Conservation (phyloP, 352 stramenopile genomes). For the Phytophthora chlamydospora region DNA sequence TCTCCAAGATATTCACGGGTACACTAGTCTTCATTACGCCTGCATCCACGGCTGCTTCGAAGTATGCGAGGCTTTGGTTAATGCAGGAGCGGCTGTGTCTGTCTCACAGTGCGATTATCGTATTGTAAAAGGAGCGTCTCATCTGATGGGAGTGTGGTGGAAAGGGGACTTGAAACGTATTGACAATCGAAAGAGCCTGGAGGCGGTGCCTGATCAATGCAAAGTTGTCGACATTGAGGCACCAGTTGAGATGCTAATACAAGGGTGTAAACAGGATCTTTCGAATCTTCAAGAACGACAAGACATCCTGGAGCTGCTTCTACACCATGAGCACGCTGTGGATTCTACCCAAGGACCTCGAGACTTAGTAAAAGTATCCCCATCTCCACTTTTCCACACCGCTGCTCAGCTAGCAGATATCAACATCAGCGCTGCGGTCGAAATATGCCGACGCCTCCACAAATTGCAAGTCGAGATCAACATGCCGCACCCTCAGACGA, state of each 20-base stretch:
- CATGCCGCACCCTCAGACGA: constrained; percentile 37
- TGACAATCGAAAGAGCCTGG: constrained; percentile 10
- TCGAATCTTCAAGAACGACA: constrained; percentile 26
- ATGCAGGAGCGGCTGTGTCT: constrained; percentile 31
- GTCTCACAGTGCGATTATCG: constrained; percentile 40
- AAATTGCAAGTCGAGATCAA: constrained; percentile 59
- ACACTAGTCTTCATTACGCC: constrained; percentile 64
- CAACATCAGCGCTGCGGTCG: constrained; percentile 60
- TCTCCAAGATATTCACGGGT: constrained; percentile 55
- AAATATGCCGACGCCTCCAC: constrained; percentile 53
- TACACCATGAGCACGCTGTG: constrained; percentile 2
- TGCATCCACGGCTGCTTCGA: constrained; percentile 41
- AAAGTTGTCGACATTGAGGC: constrained; percentile 20
- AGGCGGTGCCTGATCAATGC: constrained; percentile 6
- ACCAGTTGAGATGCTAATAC: constrained; percentile 27
- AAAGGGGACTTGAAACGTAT: constrained; percentile 31
- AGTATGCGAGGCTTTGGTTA: constrained; percentile 39
- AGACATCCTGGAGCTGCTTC: constrained; percentile 26
- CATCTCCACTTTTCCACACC: constrained; percentile 52
- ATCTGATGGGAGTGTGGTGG: constrained; percentile 41
- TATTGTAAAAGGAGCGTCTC: constrained; percentile 16
- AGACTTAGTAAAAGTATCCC: constrained; percentile 29
- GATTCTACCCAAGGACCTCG: not conserved
- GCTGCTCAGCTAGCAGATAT: constrained; percentile 43
- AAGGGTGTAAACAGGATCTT: constrained; percentile 22